phyloP scores from a whole-genome alignment of 495 filamentous ascomycete genomes.

The Halenospora varia region DNA sequence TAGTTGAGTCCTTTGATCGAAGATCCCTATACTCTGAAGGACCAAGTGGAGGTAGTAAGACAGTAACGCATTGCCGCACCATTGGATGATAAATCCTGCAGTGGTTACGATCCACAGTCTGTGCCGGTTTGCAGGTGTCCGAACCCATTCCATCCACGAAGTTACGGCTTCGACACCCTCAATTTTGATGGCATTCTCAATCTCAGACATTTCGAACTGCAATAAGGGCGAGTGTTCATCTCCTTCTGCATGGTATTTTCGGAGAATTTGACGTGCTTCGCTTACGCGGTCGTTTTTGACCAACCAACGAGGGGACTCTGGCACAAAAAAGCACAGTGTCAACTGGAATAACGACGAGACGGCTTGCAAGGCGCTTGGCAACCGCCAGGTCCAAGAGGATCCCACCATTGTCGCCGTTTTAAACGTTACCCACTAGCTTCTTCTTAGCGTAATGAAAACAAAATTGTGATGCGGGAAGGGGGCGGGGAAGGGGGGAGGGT shows the following conservation, averaged over 20 bases:
- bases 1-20: constrained; percentile 41
- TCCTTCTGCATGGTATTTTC: constrained; percentile 13
- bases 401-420: background rate
- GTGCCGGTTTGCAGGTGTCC: constrained; percentile 6
- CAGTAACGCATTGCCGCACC: constrained; percentile 34
- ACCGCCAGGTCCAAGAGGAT: constrained; percentile 11
- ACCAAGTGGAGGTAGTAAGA: constrained; percentile 34
- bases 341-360: constrained; percentile 7
- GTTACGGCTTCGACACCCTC: background rate
- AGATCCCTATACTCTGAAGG: constrained; percentile 42
- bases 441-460: no score
- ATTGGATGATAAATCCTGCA: constrained; percentile 35
- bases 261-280: constrained; percentile 63
- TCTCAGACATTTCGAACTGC: constrained; percentile 7
- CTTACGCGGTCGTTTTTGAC: constrained; percentile 59
- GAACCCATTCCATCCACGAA: constrained; percentile 5
- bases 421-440: constrained; percentile 29
- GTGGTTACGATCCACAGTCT: constrained; percentile 29
- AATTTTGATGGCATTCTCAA: background rate
- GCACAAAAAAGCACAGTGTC: constrained; percentile 41
- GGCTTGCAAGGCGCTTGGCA: constrained; percentile 10
- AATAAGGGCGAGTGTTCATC: constrained; percentile 3
- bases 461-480: no score
- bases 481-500: no score
- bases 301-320: constrained; percentile 74